phyloP scores from a whole-genome alignment of 1,139 yeast genomes.

The Protomyces inouyei region DNA sequence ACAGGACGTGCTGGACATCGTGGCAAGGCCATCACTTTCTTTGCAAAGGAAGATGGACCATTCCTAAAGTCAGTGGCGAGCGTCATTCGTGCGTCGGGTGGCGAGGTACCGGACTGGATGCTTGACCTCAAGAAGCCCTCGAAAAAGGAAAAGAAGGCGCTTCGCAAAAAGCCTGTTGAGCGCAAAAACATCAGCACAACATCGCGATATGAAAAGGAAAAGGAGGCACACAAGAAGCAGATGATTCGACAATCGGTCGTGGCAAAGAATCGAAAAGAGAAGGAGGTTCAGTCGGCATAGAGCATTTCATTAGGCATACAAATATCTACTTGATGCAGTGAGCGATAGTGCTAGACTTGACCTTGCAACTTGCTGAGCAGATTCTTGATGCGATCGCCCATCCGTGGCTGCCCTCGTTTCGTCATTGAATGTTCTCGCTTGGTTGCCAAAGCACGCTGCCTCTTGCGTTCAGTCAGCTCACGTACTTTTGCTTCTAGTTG shows the following conservation, averaged over 20 bases:
- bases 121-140: constrained; percentile 63
- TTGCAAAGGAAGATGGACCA: constrained; percentile 79
- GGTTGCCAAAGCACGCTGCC: background rate
- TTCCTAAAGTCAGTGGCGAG: constrained; percentile 74
- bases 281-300: background rate
- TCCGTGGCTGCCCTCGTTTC: constrained; percentile 20
- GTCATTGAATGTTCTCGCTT: constrained; percentile 19
- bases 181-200: constrained; percentile 26
- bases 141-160: constrained; percentile 58
- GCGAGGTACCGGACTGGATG: constrained; percentile 76
- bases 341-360: background rate
- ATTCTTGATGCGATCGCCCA: constrained; percentile 22
- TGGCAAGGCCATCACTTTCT: constrained; percentile 87
- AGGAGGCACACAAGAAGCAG: constrained; percentile 26
- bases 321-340: background rate
- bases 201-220: constrained; percentile 23
- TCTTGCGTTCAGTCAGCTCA: background rate
- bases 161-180: constrained; percentile 51
- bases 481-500: background rate
- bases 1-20: constrained; percentile 91
- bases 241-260: constrained; percentile 17
- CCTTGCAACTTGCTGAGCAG: constrained; percentile 16
- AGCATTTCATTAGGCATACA: background rate
- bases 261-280: constrained; percentile 3
- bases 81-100: constrained; percentile 92